phyloP scores from a whole-genome alignment of 139 green algal genomes.

The Haematococcus sp. region DNA sequence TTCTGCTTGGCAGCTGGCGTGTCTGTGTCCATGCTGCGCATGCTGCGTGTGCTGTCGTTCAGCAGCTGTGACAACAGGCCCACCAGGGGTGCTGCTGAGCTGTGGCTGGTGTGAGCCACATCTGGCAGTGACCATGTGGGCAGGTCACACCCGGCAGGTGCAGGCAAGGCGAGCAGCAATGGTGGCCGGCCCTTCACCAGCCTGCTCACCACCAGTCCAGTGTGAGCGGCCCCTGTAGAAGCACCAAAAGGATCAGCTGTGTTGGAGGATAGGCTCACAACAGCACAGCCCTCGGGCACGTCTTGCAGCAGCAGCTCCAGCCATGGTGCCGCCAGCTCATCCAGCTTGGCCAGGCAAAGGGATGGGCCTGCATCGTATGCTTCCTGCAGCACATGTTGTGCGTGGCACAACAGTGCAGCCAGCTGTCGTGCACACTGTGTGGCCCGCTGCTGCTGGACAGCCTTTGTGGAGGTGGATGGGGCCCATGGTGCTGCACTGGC shows the following conservation, averaged over 20 bases:
- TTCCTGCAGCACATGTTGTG: not conserved
- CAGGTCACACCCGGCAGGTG: not conserved
- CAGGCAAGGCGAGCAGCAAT: conserved; percentile 29
- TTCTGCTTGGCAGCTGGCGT: conserved; percentile 22
- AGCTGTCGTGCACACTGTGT: not conserved
- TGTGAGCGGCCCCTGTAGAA: not conserved
- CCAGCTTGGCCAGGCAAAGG: not conserved
- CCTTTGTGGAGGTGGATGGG: not conserved
- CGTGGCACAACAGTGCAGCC: not conserved
- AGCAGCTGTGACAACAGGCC: conserved; percentile 44
- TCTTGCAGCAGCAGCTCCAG: conserved; percentile 7
- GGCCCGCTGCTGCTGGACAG: conserved; percentile 27
- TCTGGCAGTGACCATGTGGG: conserved; percentile 13
- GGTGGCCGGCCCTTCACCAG: conserved; percentile 2
- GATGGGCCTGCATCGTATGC: not conserved
- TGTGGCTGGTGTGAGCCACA: conserved; percentile 5
- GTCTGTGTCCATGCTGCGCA: conserved; percentile 32
- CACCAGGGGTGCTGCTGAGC: conserved; percentile 5
- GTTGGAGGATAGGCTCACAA: not conserved
- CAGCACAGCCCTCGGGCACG: conserved; percentile 11
- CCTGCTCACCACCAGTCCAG: conserved; percentile 26
- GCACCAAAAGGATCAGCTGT: not conserved
- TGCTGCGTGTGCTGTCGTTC: conserved; percentile 58
- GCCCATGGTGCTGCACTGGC: not conserved
- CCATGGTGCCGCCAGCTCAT: not conserved